phyloP scores from a whole-genome alignment of 495 filamentous ascomycete species.

The Hypomontagnella submonticulosa region DNA sequence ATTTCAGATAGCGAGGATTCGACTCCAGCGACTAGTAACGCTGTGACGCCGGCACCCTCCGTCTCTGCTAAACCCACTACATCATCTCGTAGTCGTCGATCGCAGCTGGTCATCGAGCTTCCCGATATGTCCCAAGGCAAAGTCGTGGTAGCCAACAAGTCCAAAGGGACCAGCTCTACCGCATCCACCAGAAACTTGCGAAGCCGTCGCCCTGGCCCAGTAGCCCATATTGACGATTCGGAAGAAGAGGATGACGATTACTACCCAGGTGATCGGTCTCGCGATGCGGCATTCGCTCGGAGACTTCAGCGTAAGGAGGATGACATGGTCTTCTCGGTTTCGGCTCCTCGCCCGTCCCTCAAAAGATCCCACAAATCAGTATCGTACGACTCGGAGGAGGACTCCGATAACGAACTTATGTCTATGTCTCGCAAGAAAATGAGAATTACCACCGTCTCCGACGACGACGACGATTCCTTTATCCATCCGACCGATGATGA shows the following conservation, averaged over 20 bases:
- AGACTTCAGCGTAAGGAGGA: conserved; percentile 53
- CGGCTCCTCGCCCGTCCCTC: neutral
- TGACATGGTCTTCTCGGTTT: too few species aligned
- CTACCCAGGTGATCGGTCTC: conserved; percentile 41
- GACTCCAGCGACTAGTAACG: conserved; percentile 81
- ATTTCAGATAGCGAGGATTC: conserved; percentile 70
- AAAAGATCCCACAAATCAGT: neutral
- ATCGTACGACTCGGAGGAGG: neutral
- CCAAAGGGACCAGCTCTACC: conserved; percentile 25
- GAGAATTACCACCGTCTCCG: too few species aligned
- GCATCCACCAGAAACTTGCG: conserved; percentile 7
- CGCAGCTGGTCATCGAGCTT: conserved; percentile 31
- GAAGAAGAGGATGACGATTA: conserved; percentile 49
- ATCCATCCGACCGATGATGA: too few species aligned
- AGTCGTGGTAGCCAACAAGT: conserved; percentile 22
- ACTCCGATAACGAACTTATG: neutral
- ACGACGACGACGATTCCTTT: too few species aligned
- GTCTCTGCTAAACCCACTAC: conserved; percentile 24
- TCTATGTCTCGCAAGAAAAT: neutral
- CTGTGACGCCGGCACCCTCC: conserved; percentile 64
- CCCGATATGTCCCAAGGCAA: conserved; percentile 8
- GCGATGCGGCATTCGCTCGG: conserved; percentile 51
- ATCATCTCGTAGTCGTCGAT: conserved; percentile 10
- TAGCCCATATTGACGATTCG: conserved; percentile 19
- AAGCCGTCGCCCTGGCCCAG: conserved; percentile 24